Percentiles rank a stretch among this genome's conserved stretches.
Evolutionary conservation across 805 yeast species (phyloP).

Genomic region (Metschnikowia bowlesiae): DNA sequence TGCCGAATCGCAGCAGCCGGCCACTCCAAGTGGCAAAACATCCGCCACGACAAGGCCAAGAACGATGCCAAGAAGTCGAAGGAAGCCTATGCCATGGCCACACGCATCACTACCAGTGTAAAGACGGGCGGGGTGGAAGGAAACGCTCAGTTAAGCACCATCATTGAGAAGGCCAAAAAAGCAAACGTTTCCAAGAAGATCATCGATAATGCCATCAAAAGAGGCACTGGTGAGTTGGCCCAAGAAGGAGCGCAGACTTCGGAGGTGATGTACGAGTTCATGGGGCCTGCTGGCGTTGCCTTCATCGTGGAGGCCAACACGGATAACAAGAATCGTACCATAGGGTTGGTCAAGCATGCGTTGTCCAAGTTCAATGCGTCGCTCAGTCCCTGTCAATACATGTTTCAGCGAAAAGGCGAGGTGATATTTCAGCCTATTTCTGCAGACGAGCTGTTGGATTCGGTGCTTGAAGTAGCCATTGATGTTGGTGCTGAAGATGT

Average conservation of each 20-base stretch:
- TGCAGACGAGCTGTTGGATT: conserved; percentile 47
- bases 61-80: conserved; percentile 78
- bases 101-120: conserved; percentile 70
- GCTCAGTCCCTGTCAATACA: conserved; percentile 70
- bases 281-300: conserved; percentile 91
- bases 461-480: conserved; percentile 65
- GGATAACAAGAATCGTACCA: conserved; percentile 81
- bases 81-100: conserved; percentile 65
- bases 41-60: conserved; percentile 89
- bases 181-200: conserved; percentile 77
- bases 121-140: conserved; percentile 68
- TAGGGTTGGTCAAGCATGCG: conserved; percentile 68
- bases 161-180: conserved; percentile 73
- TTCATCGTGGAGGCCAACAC: conserved; percentile 82
- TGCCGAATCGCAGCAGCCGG: conserved; percentile 48
- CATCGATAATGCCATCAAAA: conserved; percentile 79
- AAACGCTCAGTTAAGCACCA: conserved; percentile 58
- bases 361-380: conserved; percentile 67
- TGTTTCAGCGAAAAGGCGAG: conserved; percentile 77
- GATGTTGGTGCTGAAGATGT: conserved; percentile 82
- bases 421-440: conserved; percentile 47
- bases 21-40: conserved; percentile 93
- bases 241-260: conserved; percentile 40
- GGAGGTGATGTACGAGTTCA: conserved; percentile 70
- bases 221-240: conserved; percentile 69